Evolutionary conservation across 768 basidiomycete genomes (phyloP), one percentile per base, ranked within the genome.

Genomic region (Suillus bovinus): DNA sequence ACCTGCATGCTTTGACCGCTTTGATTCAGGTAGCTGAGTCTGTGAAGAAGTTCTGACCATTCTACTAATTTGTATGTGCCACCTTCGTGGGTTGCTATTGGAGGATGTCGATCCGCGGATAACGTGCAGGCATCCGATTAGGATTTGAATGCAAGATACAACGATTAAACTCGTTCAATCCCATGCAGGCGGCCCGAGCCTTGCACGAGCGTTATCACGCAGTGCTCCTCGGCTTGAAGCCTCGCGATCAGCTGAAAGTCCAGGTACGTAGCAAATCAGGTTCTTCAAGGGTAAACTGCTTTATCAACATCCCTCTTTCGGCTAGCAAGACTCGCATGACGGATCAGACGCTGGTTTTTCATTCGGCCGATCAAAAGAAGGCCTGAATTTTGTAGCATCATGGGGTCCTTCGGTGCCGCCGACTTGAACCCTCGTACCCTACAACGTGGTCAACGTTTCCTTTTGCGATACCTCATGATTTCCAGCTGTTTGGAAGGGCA

Each of bases 291-390:
- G 24, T 34, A 24, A 36, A 56, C 17, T 27, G 24, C 38, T 29
- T 29, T 27, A 39, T 56, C 24, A 39, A 56, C 55, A 29, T 56
- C 55, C 38, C 34, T 29, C 24, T 56, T 56, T 56, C 55, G 38
- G 55, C 38, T 56, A 56, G 17, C 16, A 10, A 31, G 50, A 17
- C 24, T 56, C 24, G 55, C 50, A 24, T 56, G 10, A 27, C 38
- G 55, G 55, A 56, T 29, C 55, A 56, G 55, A 56, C 24, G 27
- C 36, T 56, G 6, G 38, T 56, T 27, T 36, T 56, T 20, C 38
- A 39, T 56, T 38, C 38, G 38, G 24, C 38, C 55, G 38, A 56
- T 56, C 55, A 41, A 10, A 56, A 27, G 20, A 56, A 56, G 54
- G 36, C 38, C 10, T 38, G 27, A 50, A 27, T 14, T 17, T 38